A percentile compares a stretch with the other conserved stretches of the same genome.
Conservation (phyloP, 2,329 filamentous ascomycete species). For the Phoma herbarum region DNA sequence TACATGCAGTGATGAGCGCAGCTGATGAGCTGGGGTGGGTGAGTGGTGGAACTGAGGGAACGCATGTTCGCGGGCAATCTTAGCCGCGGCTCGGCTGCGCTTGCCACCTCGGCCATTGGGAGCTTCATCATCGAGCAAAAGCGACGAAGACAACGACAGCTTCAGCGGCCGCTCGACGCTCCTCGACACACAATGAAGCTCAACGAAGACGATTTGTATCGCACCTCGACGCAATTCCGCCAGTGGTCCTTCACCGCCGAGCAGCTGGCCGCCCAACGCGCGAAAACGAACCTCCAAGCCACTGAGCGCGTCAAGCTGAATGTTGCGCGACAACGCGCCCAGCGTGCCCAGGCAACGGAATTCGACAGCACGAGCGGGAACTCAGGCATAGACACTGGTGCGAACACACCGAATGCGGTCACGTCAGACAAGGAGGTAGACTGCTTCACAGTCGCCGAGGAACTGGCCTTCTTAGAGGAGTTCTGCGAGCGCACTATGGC, state of each 20-base stretch:
- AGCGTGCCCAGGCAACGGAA: constrained; percentile 48
- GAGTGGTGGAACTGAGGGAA: neutral
- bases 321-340: constrained; percentile 59
- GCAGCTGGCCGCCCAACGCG: constrained; percentile 74
- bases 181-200: constrained; percentile 54
- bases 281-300: constrained; percentile 81
- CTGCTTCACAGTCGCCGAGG: constrained; percentile 84
- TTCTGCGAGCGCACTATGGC: constrained; percentile 72
- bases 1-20: constrained; percentile 9
- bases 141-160: constrained; percentile 17
- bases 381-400: constrained; percentile 46
- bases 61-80: constrained; percentile 4
- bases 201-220: constrained; percentile 91
- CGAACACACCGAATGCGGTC: constrained; percentile 37
- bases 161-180: constrained; percentile 15
- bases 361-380: constrained; percentile 30
- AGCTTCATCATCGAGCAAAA: constrained; percentile 8
- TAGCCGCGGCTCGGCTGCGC: constrained; percentile 28
- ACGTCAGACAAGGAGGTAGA: constrained; percentile 66
- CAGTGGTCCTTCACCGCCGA: constrained; percentile 90
- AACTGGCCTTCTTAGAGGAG: constrained; percentile 80
- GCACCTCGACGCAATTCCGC: constrained; percentile 86
- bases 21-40: constrained; percentile 2
- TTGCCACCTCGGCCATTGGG: constrained; percentile 21
- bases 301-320: constrained; percentile 70